Evolutionary conservation across 75 land plant genomes (phyloP).

Genomic region (Cupressus sempervirens): DNA sequence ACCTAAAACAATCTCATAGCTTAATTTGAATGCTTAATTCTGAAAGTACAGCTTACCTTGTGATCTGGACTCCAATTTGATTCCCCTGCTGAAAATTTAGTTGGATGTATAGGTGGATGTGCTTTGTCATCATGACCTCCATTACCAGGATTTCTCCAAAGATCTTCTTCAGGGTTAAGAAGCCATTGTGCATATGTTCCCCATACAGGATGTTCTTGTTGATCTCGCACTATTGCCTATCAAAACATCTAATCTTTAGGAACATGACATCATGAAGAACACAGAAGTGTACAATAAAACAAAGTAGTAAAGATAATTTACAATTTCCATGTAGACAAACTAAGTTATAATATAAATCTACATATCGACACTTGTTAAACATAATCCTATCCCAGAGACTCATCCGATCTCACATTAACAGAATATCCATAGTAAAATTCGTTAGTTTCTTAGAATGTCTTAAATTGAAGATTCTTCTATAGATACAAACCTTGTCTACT

Average conservation of each 20-base stretch:
- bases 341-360: neutral
- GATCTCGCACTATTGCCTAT: slow-evolving; percentile 75
- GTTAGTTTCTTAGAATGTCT: neutral
- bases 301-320: neutral
- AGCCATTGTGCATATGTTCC: slow-evolving; percentile 87
- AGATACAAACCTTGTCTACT: neutral
- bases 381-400: no score
- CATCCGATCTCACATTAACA: neutral
- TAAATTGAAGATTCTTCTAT: neutral
- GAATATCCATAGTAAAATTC: neutral
- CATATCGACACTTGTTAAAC: no score
- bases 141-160: slow-evolving; percentile 90
- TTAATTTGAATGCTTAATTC: neutral
- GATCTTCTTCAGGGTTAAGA: slow-evolving; percentile 63
- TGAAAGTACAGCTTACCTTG: slow-evolving; percentile 34
- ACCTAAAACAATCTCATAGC: neutral
- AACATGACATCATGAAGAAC: neutral
- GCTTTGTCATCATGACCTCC: slow-evolving; percentile 99
- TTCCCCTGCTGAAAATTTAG: slow-evolving; percentile 88
- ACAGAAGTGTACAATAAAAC: neutral
- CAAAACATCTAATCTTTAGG: neutral
- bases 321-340: neutral
- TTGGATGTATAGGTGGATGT: slow-evolving; percentile 98
- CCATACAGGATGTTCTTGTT: slow-evolving; percentile 78
- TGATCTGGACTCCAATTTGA: slow-evolving; percentile 82